Conservation (phyloP, 2,329 filamentous ascomycete genomes). For the Nothophaeocryptopus gaeumannii region DNA sequence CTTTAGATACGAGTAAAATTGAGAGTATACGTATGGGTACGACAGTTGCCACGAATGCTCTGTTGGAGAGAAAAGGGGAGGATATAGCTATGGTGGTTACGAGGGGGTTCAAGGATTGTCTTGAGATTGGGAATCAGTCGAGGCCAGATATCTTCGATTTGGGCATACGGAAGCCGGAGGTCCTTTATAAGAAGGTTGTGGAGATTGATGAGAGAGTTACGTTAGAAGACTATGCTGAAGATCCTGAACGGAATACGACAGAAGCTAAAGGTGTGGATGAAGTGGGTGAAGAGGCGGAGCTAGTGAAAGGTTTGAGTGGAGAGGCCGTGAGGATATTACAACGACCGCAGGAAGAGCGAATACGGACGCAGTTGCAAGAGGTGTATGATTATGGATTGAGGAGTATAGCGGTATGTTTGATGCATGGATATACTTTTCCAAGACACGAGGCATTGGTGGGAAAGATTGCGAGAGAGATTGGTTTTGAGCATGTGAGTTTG, state of each 20-base stretch:
- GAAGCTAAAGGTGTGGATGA: slow-evolving; percentile 53
- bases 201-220: slow-evolving; percentile 90
- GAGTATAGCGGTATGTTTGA: slow-evolving; percentile 84
- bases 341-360: slow-evolving; percentile 56
- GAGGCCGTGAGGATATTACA: slow-evolving; percentile 70
- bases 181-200: slow-evolving; percentile 80
- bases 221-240: slow-evolving; percentile 86
- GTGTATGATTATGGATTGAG: slow-evolving; percentile 69
- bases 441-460: slow-evolving; percentile 79
- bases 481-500: slow-evolving; percentile 77
- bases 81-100: slow-evolving; percentile 84
- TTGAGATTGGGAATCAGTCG: slow-evolving; percentile 87
- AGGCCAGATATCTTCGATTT: slow-evolving; percentile 88
- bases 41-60: slow-evolving; percentile 87
- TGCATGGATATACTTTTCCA: slow-evolving; percentile 90
- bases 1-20: slow-evolving; percentile 77
- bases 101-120: slow-evolving; percentile 80
- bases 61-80: slow-evolving; percentile 87
- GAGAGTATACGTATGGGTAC: slow-evolving; percentile 95
- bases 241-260: slow-evolving; percentile 65
- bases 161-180: slow-evolving; percentile 80
- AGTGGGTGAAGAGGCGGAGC: slow-evolving; percentile 46
- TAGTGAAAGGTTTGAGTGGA: slow-evolving; percentile 70
- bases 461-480: slow-evolving; percentile 72
- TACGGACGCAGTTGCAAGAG: slow-evolving; percentile 60